A percentile compares a stretch with the other conserved stretches of the same genome.
Evolutionary conservation across 495 filamentous ascomycete species (phyloP).

Genomic region (Penicillium arizonense): DNA sequence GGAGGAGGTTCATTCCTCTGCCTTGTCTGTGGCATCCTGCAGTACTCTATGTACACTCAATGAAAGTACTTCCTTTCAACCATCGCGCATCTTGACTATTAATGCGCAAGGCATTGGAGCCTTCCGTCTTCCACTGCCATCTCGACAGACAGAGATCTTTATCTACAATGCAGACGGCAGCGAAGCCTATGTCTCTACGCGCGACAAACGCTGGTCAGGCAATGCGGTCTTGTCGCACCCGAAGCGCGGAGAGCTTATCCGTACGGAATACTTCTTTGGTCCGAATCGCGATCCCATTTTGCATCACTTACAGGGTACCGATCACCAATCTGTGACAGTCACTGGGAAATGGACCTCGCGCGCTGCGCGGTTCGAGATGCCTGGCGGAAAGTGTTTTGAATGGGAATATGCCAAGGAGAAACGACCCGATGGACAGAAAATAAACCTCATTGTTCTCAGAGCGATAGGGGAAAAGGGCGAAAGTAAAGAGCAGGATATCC

Average conservation of each 20-base stretch:
- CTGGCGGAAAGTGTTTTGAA: slow-evolving; percentile 36
- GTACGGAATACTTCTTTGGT: slow-evolving; percentile 51
- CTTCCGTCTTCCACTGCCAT: slow-evolving; percentile 43
- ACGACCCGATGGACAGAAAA: slow-evolving; percentile 26
- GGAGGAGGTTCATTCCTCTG: slow-evolving; percentile 9
- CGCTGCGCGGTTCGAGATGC: slow-evolving; percentile 33
- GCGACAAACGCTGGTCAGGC: slow-evolving; percentile 42
- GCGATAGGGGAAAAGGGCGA: slow-evolving; percentile 9
- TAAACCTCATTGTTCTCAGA: slow-evolving; percentile 36
- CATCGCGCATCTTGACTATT: slow-evolving; percentile 37
- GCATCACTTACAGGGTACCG: slow-evolving; percentile 17
- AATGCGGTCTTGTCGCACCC: slow-evolving; percentile 30
- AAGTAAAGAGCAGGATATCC: neutral
- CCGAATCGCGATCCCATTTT: slow-evolving; percentile 36
- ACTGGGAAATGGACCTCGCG: slow-evolving; percentile 34
- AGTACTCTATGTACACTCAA: slow-evolving; percentile 9
- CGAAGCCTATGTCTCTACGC: slow-evolving; percentile 40
- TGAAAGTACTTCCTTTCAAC: slow-evolving; percentile 5
- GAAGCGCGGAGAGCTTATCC: slow-evolving; percentile 25
- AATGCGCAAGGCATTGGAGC: slow-evolving; percentile 41
- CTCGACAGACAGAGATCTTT: slow-evolving; percentile 40
- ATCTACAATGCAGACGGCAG: slow-evolving; percentile 38
- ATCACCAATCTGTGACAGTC: slow-evolving; percentile 8
- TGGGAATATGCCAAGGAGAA: slow-evolving; percentile 47
- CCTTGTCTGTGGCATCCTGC: slow-evolving; percentile 6